Percentiles rank a stretch among this genome's conserved stretches.
Conservation (phyloP, 176 grass and related monocot species). For the Avena atlantica region DNA sequence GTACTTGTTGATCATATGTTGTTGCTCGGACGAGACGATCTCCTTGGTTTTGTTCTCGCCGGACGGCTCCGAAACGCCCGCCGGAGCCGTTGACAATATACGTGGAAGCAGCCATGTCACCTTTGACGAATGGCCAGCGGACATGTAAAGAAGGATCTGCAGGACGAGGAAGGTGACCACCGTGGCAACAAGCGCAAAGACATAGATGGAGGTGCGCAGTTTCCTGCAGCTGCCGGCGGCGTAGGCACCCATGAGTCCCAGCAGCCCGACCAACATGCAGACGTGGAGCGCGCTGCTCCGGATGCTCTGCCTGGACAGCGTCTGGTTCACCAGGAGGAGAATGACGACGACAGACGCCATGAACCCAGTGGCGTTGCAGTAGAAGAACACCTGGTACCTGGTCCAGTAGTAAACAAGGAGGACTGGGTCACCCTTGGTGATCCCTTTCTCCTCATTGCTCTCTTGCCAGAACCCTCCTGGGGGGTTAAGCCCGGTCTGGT, state of each 20-base stretch:
- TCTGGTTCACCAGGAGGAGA: slow-evolving; percentile 16
- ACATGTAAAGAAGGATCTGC: neutral
- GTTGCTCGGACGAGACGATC: too few species aligned
- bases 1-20: too few species aligned
- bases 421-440: neutral
- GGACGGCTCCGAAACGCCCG: too few species aligned
- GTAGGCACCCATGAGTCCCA: slow-evolving; percentile 30
- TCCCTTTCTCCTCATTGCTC: too few species aligned
- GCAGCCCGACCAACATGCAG: slow-evolving; percentile 5
- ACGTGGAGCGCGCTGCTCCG: slow-evolving; percentile 19
- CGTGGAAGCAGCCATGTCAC: too few species aligned
- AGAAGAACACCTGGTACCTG: slow-evolving; percentile 37
- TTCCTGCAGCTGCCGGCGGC: slow-evolving; percentile 20
- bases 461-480: slow-evolving; percentile 42
- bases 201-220: slow-evolving; percentile 29
- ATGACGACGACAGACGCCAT: slow-evolving; percentile 35
- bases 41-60: too few species aligned
- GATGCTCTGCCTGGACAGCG: slow-evolving; percentile 5
- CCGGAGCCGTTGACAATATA: too few species aligned
- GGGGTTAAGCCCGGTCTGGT: slow-evolving; percentile 31
- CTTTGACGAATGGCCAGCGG: neutral
- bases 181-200: slow-evolving; percentile 20
- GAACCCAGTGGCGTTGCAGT: slow-evolving; percentile 32
- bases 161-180: slow-evolving; percentile 1
- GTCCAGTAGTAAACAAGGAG: neutral